Base-by-base conservation (phyloP, 805 yeast species). In the Candida incommunis region DNA sequence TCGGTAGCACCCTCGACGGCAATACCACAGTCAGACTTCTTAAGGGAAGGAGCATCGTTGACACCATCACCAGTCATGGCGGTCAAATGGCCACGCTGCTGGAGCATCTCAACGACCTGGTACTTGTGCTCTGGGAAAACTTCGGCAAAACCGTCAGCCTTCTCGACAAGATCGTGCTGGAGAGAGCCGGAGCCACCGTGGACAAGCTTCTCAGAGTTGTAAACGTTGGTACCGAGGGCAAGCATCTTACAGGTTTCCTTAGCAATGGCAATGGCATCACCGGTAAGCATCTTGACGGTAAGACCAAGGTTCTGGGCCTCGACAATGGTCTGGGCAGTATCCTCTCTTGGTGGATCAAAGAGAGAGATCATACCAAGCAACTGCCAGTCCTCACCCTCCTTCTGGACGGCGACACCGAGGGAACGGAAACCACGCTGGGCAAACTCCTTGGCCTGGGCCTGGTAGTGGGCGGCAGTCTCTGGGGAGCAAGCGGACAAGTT, bases 371-470 rank as follows among this genome's bases (percentile, higher is more conserved):
- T 87, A 72, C 96, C 96, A 64, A 86, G 76, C 62, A 86, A 81
- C 75, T 86, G 95, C 95, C 95, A 86, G 80, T 85, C 95, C 68
- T 94, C 95, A 70, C 86, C 95, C 71, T 94, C 95, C 81, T 94
- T 82, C 92, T 86, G 86, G 77, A 95, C 86, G 58, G 96, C 95
- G 74, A 86, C 95, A 84, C 96, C 96, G 66, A 86, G 77, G 62
- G 96, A 86, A 74, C 96, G 78, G 94, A 86, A 86, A 80, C 96
- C 95, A 80, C 95, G 83, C 60, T 92, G 77, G 64, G 96, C 95
- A 67, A 86, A 84, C 76, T 86, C 96, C 65, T 94, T 92, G 64
- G 88, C 95, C 71, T 87, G 85, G 79, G 84, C 85, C 75, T 84
- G 92, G 74, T 86, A 86, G 75, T 83, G 81, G 71, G 82, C 92